These are phyloP conservation scores for Ogataea polymorpha DNA, from an alignment of 805 yeast genomes.

Conservation along the genomic window DNA sequence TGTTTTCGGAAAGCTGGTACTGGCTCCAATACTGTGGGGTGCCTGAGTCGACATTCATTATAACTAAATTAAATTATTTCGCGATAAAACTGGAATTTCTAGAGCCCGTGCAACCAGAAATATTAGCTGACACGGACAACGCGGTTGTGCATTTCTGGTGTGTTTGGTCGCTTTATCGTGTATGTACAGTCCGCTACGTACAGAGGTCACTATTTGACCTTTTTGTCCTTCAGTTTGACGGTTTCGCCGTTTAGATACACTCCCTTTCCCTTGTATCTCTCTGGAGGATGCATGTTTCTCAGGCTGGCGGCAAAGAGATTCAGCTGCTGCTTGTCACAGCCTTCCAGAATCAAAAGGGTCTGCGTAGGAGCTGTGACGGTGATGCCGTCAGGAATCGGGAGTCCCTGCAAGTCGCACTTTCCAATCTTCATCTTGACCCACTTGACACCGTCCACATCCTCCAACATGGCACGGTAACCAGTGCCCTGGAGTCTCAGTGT, in stretches of 20 bases:
- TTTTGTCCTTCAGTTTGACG: conserved; percentile 84
- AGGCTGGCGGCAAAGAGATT: conserved; percentile 84
- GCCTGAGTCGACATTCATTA: conserved; percentile 10
- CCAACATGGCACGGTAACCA: conserved; percentile 88
- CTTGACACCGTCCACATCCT: conserved; percentile 49
- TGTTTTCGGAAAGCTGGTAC: not conserved
- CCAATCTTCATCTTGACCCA: conserved; percentile 82
- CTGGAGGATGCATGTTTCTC: conserved; percentile 89
- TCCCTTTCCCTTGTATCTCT: conserved; percentile 98
- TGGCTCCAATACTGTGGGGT: conserved; percentile 13
- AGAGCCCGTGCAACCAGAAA: not conserved
- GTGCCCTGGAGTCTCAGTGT: conserved; percentile 91
- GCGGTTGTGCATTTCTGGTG: too few species aligned
- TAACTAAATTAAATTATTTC: not conserved
- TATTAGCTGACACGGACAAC: too few species aligned
- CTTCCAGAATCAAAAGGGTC: conserved; percentile 80
- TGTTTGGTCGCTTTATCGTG: not conserved
- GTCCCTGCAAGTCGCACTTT: conserved; percentile 73
- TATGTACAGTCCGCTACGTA: not conserved
- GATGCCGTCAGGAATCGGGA: conserved; percentile 74
- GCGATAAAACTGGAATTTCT: not conserved
- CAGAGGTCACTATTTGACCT: conserved; percentile 65
- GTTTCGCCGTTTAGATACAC: conserved; percentile 90
- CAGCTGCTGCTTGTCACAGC: conserved; percentile 83
- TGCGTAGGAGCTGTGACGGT: conserved; percentile 78